Evolutionary conservation across 495 filamentous ascomycete species (phyloP).

Genomic region (Annulohypoxylon moriforme): DNA sequence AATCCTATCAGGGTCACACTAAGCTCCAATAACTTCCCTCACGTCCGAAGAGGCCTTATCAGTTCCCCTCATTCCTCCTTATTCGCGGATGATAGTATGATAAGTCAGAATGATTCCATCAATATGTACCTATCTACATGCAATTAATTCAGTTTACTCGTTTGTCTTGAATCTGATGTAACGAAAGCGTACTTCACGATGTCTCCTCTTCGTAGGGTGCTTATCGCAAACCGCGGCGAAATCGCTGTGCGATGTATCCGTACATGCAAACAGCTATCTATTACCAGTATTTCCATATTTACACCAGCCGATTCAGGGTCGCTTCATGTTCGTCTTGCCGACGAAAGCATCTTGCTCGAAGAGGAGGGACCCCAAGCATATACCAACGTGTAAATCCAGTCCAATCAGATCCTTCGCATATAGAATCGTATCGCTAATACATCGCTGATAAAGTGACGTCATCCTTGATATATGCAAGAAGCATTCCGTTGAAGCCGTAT

Average conservation of each 20-base stretch:
- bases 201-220: conserved; percentile 30
- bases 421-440: conserved; percentile 9
- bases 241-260: conserved; percentile 64
- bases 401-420: neutral
- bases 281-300: conserved; percentile 66
- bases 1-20: neutral
- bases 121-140: neutral
- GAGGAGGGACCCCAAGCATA: conserved; percentile 41
- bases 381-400: conserved; percentile 33
- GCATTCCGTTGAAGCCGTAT: conserved; percentile 31
- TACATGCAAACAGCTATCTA: conserved; percentile 54
- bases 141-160: neutral
- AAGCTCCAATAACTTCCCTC: conserved; percentile 16
- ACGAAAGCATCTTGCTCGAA: conserved; percentile 55
- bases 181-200: neutral
- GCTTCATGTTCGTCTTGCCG: conserved; percentile 64
- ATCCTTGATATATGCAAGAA: conserved; percentile 41
- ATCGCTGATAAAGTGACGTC: conserved; percentile 20
- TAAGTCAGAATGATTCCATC: neutral
- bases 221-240: conserved; percentile 67
- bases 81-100: neutral
- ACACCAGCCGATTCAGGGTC: conserved; percentile 67
- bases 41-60: conserved; percentile 23
- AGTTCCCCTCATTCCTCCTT: conserved; percentile 32
- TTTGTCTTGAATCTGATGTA: neutral